These are phyloP conservation scores for Trametes gibbosa DNA, from an alignment of 768 basidiomycete genomes.

Conservation along the genomic window DNA sequence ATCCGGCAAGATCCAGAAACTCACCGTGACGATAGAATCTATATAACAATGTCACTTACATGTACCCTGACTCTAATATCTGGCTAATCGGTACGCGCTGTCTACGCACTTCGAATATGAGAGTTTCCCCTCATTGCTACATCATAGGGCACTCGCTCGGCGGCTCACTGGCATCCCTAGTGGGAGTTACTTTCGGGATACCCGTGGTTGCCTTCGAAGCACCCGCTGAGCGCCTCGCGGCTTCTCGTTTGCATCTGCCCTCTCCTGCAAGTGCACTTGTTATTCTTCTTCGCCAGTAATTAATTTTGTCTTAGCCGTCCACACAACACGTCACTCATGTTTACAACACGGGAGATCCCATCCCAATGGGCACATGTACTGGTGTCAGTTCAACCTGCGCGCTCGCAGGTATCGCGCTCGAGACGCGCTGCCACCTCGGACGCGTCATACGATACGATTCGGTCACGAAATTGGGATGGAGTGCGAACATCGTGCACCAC, in stretches of 20 bases:
- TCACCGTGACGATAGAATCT: constrained; percentile 55
- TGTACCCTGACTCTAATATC: constrained; percentile 88
- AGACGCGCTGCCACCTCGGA: constrained; percentile 85
- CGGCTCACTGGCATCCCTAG: constrained; percentile 77
- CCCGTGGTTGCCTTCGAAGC: constrained; percentile 92
- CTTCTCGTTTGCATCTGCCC: constrained; percentile 75
- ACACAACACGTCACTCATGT: constrained; percentile 80
- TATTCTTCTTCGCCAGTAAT: background rate
- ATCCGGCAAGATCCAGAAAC: background rate
- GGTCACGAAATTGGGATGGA: constrained; percentile 76
- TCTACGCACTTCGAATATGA: background rate
- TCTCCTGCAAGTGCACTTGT: constrained; percentile 57
- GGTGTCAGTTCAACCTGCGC: constrained; percentile 77
- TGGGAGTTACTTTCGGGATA: constrained; percentile 88
- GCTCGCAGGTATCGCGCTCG: constrained; percentile 83
- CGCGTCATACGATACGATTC: constrained; percentile 84
- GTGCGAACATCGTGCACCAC: constrained; percentile 71
- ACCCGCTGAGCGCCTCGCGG: constrained; percentile 52
- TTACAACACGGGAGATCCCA: constrained; percentile 92
- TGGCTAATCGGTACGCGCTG: constrained; percentile 70
- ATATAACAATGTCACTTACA: constrained; percentile 86
- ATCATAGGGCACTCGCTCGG: constrained; percentile 70
- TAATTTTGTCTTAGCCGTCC: constrained; percentile 48
- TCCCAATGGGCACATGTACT: constrained; percentile 81
- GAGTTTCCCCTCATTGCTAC: background rate